Evolutionary conservation across 371 early-diverging fungal genomes (phyloP), one percentile per base, ranked within the genome.

Genomic region (Syncephalastrum monosporum): DNA sequence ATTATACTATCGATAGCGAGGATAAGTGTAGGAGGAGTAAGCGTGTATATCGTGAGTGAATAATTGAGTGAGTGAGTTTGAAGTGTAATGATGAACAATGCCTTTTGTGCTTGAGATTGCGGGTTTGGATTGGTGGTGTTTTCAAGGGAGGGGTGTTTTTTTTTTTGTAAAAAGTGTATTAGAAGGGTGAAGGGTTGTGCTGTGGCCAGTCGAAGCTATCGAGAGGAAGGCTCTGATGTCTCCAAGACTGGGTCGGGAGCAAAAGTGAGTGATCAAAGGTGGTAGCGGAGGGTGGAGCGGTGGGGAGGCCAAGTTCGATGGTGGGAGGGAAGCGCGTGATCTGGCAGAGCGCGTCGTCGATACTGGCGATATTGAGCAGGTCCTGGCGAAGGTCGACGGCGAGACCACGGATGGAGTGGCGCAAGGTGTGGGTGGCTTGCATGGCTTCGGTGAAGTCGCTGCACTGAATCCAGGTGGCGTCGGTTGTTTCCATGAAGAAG

Each of bases 371-470:
- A 3, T 47, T 41, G 3, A 73, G 47, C 45, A 80, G 25, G 54
- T 85, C 84, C 45, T 79, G 79, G 60, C 77, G 65, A 42, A 88
- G 61, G 19, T 81, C 72, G 12, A 69, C 55, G 8, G 83, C 74
- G 29, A 83, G 60, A 24, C 88, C 88, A 50, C 81, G 82, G 44
- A 91, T 69, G 7, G 85, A 77, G 55, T 91, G 91, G 33, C 72
- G 79, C 42, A 79, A 63, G n/a, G 81, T 69, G 38, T 74, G 59
- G 8, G 88, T 82, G 7, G 90, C 91, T 72, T 90, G 90, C 67
- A 75, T 82, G 41, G 81, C 79, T 57, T 90, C 91, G 6, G 91
- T 91, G 59, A 90, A 91, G 67, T 91, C 92, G 47, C 84, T 82
- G 62, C 91, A 89, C 62, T 83, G 84, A 23, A 82, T 75, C 88